A percentile compares a stretch with the other conserved stretches of the same genome.
Conservation (phyloP, 1,139 yeast species). For the Kodamaea sp. region DNA sequence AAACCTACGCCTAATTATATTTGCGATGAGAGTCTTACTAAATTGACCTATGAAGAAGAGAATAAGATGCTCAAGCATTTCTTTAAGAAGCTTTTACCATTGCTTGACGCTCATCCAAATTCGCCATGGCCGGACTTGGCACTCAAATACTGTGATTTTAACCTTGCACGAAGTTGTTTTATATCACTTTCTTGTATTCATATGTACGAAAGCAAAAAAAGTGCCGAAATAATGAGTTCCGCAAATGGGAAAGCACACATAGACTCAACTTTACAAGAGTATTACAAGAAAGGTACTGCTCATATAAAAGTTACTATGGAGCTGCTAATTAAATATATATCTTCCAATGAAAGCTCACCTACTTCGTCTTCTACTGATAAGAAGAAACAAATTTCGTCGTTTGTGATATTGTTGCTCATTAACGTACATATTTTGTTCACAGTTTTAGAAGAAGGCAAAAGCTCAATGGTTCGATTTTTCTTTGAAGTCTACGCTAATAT, state of each 20-base stretch:
- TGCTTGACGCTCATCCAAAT: slow-evolving; percentile 54
- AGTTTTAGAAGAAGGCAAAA: slow-evolving; percentile 49
- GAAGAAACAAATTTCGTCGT: slow-evolving; percentile 39
- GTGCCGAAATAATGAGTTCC: slow-evolving; percentile 25
- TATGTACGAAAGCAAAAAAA: slow-evolving; percentile 45
- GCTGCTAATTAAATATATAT: slow-evolving; percentile 38
- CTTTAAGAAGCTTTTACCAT: slow-evolving; percentile 47
- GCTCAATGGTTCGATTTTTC: slow-evolving; percentile 46
- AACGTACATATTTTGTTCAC: slow-evolving; percentile 52
- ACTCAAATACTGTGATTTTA: slow-evolving; percentile 51
- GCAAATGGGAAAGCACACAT: not conserved
- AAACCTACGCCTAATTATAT: not conserved
- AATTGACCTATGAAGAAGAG: slow-evolving; percentile 38
- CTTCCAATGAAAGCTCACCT: slow-evolving; percentile 11
- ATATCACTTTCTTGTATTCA: slow-evolving; percentile 52
- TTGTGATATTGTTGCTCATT: slow-evolving; percentile 47
- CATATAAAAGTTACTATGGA: slow-evolving; percentile 54
- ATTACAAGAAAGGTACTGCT: slow-evolving; percentile 46
- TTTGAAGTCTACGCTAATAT: slow-evolving; percentile 48
- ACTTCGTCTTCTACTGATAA: slow-evolving; percentile 22
- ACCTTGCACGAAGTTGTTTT: slow-evolving; percentile 53
- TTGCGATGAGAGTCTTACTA: not conserved
- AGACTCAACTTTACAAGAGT: slow-evolving; percentile 21
- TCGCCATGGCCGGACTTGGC: slow-evolving; percentile 59
- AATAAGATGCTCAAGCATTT: slow-evolving; percentile 50